Evolutionary conservation across 148 eudicot genomes (phyloP).

Genomic region (Drosera capensis): DNA sequence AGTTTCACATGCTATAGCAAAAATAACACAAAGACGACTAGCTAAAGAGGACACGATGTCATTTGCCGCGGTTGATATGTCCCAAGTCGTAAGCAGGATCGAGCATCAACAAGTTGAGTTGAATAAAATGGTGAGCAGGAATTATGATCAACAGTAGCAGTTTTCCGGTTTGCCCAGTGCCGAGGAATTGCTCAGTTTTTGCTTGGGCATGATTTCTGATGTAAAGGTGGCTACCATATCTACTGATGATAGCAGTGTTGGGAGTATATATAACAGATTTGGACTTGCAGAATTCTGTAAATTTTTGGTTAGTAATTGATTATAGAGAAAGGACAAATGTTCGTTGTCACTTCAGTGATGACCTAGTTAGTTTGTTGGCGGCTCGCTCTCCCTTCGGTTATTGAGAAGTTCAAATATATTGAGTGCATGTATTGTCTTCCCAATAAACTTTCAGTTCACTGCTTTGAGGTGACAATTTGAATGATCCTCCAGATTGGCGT

Average conservation of each 20-base stretch:
- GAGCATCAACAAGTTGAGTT: slow-evolving; percentile 60
- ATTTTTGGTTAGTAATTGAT: no score
- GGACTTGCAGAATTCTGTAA: no score
- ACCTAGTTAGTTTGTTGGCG: not conserved
- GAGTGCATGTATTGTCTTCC: no score
- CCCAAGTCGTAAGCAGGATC: slow-evolving; percentile 41
- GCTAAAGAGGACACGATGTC: slow-evolving; percentile 49
- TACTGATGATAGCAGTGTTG: not conserved
- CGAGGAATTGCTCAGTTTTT: not conserved
- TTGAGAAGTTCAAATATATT: no score
- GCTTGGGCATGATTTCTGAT: not conserved
- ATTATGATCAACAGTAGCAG: slow-evolving; percentile 13
- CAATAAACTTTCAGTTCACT: no score
- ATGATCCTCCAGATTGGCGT: no score
- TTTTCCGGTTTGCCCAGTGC: not conserved
- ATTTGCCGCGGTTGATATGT: slow-evolving; percentile 39
- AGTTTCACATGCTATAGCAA: slow-evolving; percentile 54
- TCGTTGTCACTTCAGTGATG: not conserved
- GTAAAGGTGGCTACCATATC: not conserved
- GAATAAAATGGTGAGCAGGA: slow-evolving; percentile 46
- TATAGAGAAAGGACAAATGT: not conserved
- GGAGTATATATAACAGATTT: not conserved
- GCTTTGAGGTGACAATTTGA: no score
- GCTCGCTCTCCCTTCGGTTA: not conserved
- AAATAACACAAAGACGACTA: slow-evolving; percentile 47